Evolutionary conservation across 192 early-diverging fungal genomes (phyloP).

Genomic region (Funneliformis geosporum): DNA sequence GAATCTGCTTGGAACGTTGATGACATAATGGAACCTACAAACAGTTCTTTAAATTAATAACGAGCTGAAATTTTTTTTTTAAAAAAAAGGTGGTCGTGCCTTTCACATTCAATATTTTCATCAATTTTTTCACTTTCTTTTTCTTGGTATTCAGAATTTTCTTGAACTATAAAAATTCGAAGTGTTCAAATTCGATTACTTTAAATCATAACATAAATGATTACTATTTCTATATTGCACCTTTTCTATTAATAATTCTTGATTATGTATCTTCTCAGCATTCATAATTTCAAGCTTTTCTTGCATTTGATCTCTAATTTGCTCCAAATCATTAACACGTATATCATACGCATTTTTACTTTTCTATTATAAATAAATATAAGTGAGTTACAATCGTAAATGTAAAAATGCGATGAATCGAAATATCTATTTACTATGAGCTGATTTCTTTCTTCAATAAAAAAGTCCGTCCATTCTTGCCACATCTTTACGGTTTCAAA

Average conservation of each 20-base stretch:
- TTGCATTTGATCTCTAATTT: not conserved
- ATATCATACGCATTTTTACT: not conserved
- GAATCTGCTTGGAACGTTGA: not conserved
- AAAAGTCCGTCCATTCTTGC: constrained; percentile 11
- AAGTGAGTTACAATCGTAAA: no score
- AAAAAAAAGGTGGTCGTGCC: not conserved
- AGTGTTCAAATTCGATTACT: no score
- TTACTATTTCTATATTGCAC: not conserved
- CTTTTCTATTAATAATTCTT: not conserved
- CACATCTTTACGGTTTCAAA: not conserved
- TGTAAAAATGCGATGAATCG: no score
- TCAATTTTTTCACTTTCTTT: constrained; percentile 21
- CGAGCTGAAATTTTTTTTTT: not conserved
- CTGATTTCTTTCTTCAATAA: constrained; percentile 7
- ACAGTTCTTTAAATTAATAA: not conserved
- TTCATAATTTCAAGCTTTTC: not conserved
- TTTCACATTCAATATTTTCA: not conserved
- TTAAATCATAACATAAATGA: not conserved
- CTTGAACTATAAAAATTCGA: not conserved
- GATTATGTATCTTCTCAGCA: not conserved
- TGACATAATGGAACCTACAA: not conserved
- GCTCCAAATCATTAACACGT: not conserved
- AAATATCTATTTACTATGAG: not conserved
- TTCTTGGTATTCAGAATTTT: constrained; percentile 7
- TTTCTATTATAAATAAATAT: no score